phyloP scores from a whole-genome alignment of 1,284 basidiomycete genomes.

The Erythrobasidium hasegawianum region DNA sequence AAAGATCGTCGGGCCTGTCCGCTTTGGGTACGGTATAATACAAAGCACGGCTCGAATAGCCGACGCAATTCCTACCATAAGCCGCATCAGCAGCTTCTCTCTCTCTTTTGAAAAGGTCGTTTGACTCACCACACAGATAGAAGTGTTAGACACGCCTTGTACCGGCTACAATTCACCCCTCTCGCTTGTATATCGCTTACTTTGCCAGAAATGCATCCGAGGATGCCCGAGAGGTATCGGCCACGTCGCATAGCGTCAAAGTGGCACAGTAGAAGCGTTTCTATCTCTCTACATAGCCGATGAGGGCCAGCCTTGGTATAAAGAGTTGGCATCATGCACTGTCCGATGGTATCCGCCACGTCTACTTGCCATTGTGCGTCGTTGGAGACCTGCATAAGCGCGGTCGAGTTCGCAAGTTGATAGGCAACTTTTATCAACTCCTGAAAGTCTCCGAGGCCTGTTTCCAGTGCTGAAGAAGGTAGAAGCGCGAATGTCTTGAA shows the following conservation, averaged over 20 bases:
- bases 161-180: constrained; percentile 19
- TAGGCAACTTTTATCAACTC: constrained; percentile 22
- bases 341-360: constrained; percentile 4
- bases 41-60: constrained; percentile 11
- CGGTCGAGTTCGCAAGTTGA: constrained; percentile 4
- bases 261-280: constrained; percentile 27
- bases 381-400: neutral
- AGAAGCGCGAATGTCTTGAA: constrained; percentile 20
- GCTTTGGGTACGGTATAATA: constrained; percentile 21
- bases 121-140: constrained; percentile 22
- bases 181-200: constrained; percentile 14
- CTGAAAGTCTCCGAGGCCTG: constrained; percentile 1
- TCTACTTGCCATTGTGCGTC: neutral
- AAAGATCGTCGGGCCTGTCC: constrained; percentile 22
- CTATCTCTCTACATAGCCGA: constrained; percentile 2
- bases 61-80: constrained; percentile 12
- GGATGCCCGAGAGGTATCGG: constrained; percentile 17
- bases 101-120: too few species aligned
- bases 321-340: constrained; percentile 18
- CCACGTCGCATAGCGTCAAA: constrained; percentile 23
- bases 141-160: constrained; percentile 18
- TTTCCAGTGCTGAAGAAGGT: neutral
- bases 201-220: constrained; percentile 25
- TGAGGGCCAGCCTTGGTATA: constrained; percentile 1
- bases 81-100: neutral